Evolutionary conservation across 2,329 filamentous ascomycete species (phyloP).

Genomic region (Arthroderma sp.): DNA sequence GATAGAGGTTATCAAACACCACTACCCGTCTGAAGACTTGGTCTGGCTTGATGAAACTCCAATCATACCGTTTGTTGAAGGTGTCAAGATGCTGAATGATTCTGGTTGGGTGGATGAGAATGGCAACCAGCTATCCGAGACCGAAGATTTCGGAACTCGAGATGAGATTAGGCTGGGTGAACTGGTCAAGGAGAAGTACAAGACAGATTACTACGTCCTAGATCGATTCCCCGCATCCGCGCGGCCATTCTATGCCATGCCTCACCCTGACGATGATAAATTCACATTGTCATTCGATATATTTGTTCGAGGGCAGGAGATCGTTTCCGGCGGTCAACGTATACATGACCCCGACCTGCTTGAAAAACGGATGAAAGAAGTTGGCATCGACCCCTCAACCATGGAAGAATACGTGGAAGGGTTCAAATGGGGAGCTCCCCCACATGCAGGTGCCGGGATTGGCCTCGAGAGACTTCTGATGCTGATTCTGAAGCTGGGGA

Average conservation of each 20-base stretch:
- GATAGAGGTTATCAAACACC: constrained; percentile 65
- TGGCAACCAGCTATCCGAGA: constrained; percentile 54
- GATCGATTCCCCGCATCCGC: constrained; percentile 83
- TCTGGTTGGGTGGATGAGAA: constrained; percentile 68
- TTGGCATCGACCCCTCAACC: constrained; percentile 62
- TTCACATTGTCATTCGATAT: constrained; percentile 92
- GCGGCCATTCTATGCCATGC: constrained; percentile 85
- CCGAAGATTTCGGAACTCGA: constrained; percentile 71
- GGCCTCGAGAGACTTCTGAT: constrained; percentile 82
- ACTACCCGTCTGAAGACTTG: constrained; percentile 77
- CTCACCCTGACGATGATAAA: constrained; percentile 54
- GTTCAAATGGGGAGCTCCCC: constrained; percentile 78
- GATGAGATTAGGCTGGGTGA: constrained; percentile 79
- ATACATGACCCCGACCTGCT: constrained; percentile 69
- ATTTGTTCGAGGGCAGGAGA: constrained; percentile 85
- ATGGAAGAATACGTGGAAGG: constrained; percentile 86
- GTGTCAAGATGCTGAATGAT: constrained; percentile 65
- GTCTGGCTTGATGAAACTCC: constrained; percentile 79
- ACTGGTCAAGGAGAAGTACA: constrained; percentile 73
- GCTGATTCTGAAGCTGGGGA: constrained; percentile 71
- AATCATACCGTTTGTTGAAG: constrained; percentile 67
- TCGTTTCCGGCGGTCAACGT: constrained; percentile 83
- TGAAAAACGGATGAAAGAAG: constrained; percentile 61
- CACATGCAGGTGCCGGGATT: constrained; percentile 81
- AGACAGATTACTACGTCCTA: constrained; percentile 84